Base-by-base conservation (phyloP, 805 yeast species). In the Priceomyces medius region DNA sequence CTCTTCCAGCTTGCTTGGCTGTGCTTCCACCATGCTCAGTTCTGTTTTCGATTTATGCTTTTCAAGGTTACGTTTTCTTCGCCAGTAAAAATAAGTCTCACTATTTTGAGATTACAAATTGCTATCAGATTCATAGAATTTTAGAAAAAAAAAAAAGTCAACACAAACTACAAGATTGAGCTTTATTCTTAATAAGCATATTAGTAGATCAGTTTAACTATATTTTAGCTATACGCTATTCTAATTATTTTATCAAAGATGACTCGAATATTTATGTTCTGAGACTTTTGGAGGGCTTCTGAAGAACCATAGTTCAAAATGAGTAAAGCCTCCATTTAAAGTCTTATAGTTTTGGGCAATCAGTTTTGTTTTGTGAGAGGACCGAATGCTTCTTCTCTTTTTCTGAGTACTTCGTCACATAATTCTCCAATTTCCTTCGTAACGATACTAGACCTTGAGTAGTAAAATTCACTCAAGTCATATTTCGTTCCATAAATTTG, bases 381-480 rank as follows among this genome's bases (percentile, higher is more conserved):
- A n/a, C 38, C 38, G 5, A 58, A 27, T 23, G 44, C 52, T 34
- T 31, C 45, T 16, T 21, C 49, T 47, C 66, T 51, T 47, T 53
- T 58, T 19, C 46, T 46, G 20, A 61, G 44, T 6, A 61, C 49
- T 33, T 52, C 85, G 47, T 81, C 80, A 16, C 89, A 82, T 76
- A 91, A 78, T 14, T 66, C 72, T 36, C 76, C 75, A 21, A 89
- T 81, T 61, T 86, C 95, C 31, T 70, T 69, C 19, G 93, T 79
- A 57, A 85, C 84, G 48, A 91, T 81, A 28, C 77, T 66, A 2
- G 64, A 50, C 44, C 81, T 67, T 3, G 93, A 83, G 18, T 66
- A 52, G 67, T 80, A 81, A 56, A 91, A 90, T 52, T 87, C 89
- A 37, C 73, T 69, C 45, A 91, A 72, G 51, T 79, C 81, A 46